Base-by-base conservation (phyloP, 371 early-diverging fungal species). In the Lichtheimia ramosa region DNA sequence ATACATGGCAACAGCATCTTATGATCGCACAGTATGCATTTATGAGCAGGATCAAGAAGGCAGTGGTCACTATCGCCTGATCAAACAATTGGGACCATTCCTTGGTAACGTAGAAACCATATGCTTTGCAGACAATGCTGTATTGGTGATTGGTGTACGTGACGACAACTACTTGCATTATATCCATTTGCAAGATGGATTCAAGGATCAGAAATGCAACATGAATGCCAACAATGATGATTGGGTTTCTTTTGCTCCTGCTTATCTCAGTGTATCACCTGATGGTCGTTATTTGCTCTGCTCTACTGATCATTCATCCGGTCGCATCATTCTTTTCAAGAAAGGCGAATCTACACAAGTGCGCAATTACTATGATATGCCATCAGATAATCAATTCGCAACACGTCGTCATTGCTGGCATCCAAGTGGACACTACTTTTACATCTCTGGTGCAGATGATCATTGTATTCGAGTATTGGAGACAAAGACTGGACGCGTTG, bases 221-320 rank as follows among this genome's bases (percentile, higher is more conserved):
- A 86, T 92, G 88, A 93, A 93, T 64, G 65, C 78, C 42, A 89
- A 89, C 70, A 84, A 83, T 18, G 94, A 93, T 64, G 83, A 87
- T 60, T 91, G 91, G 90, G 87, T 93, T 10, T 90, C 91, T 0
- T 93, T 92, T 63, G 89, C 89, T 1, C 86, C 92, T 14, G 79
- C 87, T 76, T 83, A 86, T 64, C 61, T 93, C 27, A 71, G 83
- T 1, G 70, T 73, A 1, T 82, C 88, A 73, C 48, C 78, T 50
- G 82, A 82, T 49, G 85, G 84, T 5, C 69, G 66, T 24, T 78
- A 86, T 61, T 28, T 92, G 39, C 75, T 90, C 10, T 79, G 81
- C 15, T 86, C 89, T 54, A 93, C 94, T 0, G 89, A 92, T 58
- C 81, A 88, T 52, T 66, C 74, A 5, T 74, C 82, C 41, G 92